A percentile compares a stretch with the other conserved stretches of the same genome.
Evolutionary conservation across 352 stramenopile species (phyloP).

Genomic region (Phytophthora lateralis): DNA sequence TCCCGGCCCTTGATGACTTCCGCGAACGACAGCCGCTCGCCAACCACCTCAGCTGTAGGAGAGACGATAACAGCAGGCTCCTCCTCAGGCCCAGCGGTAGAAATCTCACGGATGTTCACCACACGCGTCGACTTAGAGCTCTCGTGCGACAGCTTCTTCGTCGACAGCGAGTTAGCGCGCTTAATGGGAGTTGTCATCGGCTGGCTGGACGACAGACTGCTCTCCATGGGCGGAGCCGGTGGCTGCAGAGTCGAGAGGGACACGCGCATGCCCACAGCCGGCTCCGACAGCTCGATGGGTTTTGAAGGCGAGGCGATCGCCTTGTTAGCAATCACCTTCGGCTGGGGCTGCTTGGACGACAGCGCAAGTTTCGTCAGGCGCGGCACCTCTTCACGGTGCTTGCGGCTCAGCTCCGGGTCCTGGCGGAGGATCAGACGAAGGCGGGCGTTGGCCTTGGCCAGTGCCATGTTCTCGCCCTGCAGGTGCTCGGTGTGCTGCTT

Average conservation of each 20-base stretch:
- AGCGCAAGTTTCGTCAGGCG: slow-evolving; percentile 82
- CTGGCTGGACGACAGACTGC: slow-evolving; percentile 18
- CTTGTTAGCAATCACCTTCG: slow-evolving; percentile 52
- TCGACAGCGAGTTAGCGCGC: slow-evolving; percentile 61
- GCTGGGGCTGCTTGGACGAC: slow-evolving; percentile 67
- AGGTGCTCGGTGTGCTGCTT: slow-evolving; percentile 80
- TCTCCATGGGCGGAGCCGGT: slow-evolving; percentile 41
- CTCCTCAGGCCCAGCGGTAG: slow-evolving; percentile 38
- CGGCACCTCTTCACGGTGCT: slow-evolving; percentile 85
- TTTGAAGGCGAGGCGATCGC: slow-evolving; percentile 37
- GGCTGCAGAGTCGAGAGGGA: slow-evolving; percentile 56
- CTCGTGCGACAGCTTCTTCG: slow-evolving; percentile 57
- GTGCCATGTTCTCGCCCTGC: slow-evolving; percentile 82
- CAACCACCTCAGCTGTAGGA: slow-evolving; percentile 39
- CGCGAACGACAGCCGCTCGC: slow-evolving; percentile 53
- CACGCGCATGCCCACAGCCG: slow-evolving; percentile 47
- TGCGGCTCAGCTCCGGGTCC: slow-evolving; percentile 83
- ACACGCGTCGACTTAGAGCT: slow-evolving; percentile 69
- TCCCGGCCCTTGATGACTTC: slow-evolving; percentile 55
- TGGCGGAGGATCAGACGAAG: slow-evolving; percentile 84
- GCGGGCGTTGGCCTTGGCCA: slow-evolving; percentile 85
- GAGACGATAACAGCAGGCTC: slow-evolving; percentile 37
- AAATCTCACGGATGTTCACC: slow-evolving; percentile 79
- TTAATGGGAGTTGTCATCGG: slow-evolving; percentile 55
- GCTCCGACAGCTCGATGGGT: slow-evolving; percentile 51